Evolutionary conservation across 108 stramenopile species (phyloP), one percentile per base, ranked within the genome.

Genomic region (Skeletonema grethae): DNA sequence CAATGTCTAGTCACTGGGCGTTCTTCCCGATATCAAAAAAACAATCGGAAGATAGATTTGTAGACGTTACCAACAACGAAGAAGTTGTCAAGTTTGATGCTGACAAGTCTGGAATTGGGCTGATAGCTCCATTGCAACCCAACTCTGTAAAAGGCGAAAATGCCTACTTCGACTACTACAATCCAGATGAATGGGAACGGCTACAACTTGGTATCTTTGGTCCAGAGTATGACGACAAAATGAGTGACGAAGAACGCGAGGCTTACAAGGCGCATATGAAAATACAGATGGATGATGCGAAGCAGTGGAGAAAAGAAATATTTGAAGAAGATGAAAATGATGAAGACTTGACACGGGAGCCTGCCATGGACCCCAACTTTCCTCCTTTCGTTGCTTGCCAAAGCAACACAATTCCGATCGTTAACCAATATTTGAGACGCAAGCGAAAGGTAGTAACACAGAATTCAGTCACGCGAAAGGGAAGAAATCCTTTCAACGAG

Each of bases 401-500:
- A 48, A 64, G 82, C 16, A 62, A 82, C 50, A 76, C 74, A 20
- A 61, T 83, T 13, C 84, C 84, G 11, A 85, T 82, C 16, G 75
- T 79, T 10, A 85, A 85, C 66, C 84, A 85, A 67, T 83, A 83
- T 36, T 36, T 85, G 16, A 69, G 84, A 24, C 77, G 84, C 34
- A 73, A 43, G 60, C 61, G 77, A 15, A 29, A 63, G 31, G 18
- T 64, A 45, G 41, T 66, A 32, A 16, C 70, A 25, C 35, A 58
- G 12, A 56, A 55, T 62, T 6, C 48, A 16, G 55, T 29, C 12
- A 70, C 63, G 20, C 22, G 59, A 56, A 71, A 66, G 36, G 57
- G 38, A 13, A 32, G 67, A 63, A 36, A 50, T 25, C 30, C 20
- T 15, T 24, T 32, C 31, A 69, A 83, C 76, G 35, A 35, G 11